Conservation (phyloP, 208 protist genomes). For the Acanthamoeba quina region DNA sequence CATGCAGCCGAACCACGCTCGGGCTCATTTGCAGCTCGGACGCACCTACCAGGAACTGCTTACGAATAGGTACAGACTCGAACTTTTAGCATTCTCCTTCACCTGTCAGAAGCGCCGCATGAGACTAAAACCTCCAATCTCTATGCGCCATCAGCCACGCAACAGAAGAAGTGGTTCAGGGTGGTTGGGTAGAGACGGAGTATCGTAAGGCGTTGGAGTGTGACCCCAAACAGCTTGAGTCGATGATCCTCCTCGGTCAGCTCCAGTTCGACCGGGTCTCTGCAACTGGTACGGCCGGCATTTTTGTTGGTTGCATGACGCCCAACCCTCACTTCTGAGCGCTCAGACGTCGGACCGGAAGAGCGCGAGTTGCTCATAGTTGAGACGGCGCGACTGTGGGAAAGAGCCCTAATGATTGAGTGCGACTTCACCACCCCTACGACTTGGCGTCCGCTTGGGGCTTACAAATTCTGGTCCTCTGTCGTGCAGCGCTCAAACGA, state of each 20-base stretch:
- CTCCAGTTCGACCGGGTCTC: neutral
- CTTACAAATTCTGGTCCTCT: too few species aligned
- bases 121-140: too few species aligned
- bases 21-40: conserved; percentile 5
- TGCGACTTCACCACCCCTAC: too few species aligned
- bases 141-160: too few species aligned
- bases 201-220: neutral
- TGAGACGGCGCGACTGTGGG: neutral
- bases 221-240: neutral
- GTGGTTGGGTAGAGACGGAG: neutral
- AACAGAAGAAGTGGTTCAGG: neutral
- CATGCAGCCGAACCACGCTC: neutral
- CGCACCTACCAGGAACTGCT: neutral
- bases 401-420: neutral
- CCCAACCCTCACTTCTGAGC: neutral
- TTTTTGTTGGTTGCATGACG: too few species aligned
- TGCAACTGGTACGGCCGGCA: too few species aligned
- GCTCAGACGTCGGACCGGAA: neutral
- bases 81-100: too few species aligned
- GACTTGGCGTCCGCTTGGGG: too few species aligned
- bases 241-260: neutral
- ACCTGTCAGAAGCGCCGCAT: too few species aligned
- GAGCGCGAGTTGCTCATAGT: neutral
- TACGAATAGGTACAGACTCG: neutral
- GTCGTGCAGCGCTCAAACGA: too few species aligned